These are phyloP conservation scores for Helianthus annuus DNA, from an alignment of 129 eudicot species.

Conservation along the genomic window DNA sequence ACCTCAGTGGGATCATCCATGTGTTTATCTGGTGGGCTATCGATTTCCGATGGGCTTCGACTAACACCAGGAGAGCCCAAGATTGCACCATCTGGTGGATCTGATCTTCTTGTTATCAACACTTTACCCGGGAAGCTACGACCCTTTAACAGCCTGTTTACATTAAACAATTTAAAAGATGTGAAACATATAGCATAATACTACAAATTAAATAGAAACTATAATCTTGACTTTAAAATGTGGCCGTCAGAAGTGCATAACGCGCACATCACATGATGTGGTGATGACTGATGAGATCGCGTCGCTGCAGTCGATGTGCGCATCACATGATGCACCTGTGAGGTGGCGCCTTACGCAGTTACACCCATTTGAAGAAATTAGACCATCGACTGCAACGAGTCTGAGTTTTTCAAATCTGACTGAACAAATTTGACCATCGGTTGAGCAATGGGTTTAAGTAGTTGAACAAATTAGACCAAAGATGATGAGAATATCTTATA, in stretches of 20 bases:
- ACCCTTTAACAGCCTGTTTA: constrained; percentile 77
- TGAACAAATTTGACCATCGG: background rate
- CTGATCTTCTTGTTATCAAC: constrained; percentile 75
- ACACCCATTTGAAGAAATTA: background rate
- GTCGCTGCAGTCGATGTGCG: background rate
- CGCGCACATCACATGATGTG: no score
- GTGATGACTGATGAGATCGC: background rate
- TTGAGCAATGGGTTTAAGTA: background rate
- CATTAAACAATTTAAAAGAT: constrained; percentile 6
- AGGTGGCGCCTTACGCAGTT: background rate
- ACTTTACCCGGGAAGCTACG: constrained; percentile 96
- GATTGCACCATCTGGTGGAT: constrained; percentile 57
- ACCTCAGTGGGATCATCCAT: constrained; percentile 65
- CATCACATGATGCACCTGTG: background rate
- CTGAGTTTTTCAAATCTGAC: background rate
- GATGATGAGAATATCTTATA: background rate
- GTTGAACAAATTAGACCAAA: background rate
- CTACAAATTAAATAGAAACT: background rate
- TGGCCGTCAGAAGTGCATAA: background rate
- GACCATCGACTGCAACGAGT: background rate
- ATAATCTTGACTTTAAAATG: background rate
- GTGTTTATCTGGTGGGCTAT: constrained; percentile 47
- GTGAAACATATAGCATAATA: background rate
- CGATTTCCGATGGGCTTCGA: constrained; percentile 55
- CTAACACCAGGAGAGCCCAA: constrained; percentile 62